Conservation (phyloP, 2,329 filamentous ascomycete species). For the Kalmusia sp. region DNA sequence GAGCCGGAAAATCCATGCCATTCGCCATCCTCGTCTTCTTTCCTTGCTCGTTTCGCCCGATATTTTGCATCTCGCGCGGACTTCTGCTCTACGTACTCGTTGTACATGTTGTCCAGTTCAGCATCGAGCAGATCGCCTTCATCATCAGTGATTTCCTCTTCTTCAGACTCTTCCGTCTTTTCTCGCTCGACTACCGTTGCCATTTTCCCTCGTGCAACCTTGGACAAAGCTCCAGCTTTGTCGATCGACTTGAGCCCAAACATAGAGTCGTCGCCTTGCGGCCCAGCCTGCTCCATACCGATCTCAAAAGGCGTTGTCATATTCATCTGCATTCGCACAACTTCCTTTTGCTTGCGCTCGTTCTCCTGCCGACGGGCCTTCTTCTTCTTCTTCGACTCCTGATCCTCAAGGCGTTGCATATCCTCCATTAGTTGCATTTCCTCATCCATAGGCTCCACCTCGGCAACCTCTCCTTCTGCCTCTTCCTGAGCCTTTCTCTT, state of each 20-base stretch:
- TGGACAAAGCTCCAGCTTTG: constrained; percentile 72
- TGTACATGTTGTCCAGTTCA: constrained; percentile 88
- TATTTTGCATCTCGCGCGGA: constrained; percentile 84
- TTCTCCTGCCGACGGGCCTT: constrained; percentile 87
- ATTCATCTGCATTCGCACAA: constrained; percentile 95
- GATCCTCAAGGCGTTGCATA: constrained; percentile 80
- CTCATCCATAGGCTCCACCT: constrained; percentile 91
- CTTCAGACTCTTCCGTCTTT: constrained; percentile 51
- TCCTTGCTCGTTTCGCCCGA: constrained; percentile 85
- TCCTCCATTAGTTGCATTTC: constrained; percentile 91
- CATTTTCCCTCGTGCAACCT: constrained; percentile 82
- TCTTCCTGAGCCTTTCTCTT: constrained; percentile 68
- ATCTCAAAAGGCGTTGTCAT: constrained; percentile 98
- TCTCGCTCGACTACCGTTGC: constrained; percentile 65
- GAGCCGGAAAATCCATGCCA: constrained; percentile 86
- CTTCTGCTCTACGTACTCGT: constrained; percentile 80
- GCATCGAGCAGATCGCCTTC: constrained; percentile 83
- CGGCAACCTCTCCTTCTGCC: constrained; percentile 72
- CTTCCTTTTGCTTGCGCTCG: constrained; percentile 91
- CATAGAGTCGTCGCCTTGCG: constrained; percentile 80
- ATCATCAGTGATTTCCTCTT: constrained; percentile 68
- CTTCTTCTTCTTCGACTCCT: constrained; percentile 77
- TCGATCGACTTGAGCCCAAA: constrained; percentile 86
- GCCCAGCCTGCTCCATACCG: constrained; percentile 84
- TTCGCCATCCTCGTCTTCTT: constrained; percentile 75